phyloP scores from a whole-genome alignment of 441 rosid species.

The Populus hybrid region DNA sequence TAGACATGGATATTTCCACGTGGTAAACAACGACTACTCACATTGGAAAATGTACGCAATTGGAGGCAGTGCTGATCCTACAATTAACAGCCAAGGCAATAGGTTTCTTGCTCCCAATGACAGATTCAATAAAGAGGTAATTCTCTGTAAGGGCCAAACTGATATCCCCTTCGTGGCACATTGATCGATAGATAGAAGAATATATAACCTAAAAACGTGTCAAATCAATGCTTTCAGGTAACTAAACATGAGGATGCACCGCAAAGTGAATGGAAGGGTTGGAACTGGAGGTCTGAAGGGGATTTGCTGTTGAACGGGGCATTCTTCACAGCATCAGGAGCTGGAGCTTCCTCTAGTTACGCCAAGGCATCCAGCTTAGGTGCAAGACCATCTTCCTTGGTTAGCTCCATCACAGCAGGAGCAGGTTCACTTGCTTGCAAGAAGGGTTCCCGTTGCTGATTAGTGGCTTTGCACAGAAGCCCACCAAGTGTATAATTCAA shows the following conservation, averaged over 20 bases:
- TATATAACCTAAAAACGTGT: too few relatives aligned
- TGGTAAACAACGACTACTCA: constrained; percentile 70
- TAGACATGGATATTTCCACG: constrained; percentile 70
- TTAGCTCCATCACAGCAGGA: constrained; percentile 46
- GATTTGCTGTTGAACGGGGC: too few relatives aligned
- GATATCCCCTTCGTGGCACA: background rate
- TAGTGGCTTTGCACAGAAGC: constrained; percentile 9
- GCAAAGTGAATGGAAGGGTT: too few relatives aligned
- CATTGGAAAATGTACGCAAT: constrained; percentile 77
- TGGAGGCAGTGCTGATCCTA: constrained; percentile 68
- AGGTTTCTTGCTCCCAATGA: constrained; percentile 3
- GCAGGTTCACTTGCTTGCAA: constrained; percentile 60
- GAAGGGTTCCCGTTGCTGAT: constrained; percentile 44
- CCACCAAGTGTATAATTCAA: background rate
- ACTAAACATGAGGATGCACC: constrained; percentile 17
- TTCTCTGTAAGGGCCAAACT: too few relatives aligned
- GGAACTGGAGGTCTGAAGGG: too few relatives aligned
- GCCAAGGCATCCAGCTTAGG: too few relatives aligned
- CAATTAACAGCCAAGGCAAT: constrained; percentile 67
- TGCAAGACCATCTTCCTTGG: constrained; percentile 38
- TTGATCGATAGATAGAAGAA: background rate
- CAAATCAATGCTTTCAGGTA: constrained; percentile 31
- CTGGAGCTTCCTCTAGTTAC: too few relatives aligned
- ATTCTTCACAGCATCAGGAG: too few relatives aligned
- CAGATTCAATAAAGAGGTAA: constrained; percentile 41